Evolutionary conservation across 2,329 filamentous ascomycete genomes (phyloP).

Genomic region (Rhynchosporium graminicola): DNA sequence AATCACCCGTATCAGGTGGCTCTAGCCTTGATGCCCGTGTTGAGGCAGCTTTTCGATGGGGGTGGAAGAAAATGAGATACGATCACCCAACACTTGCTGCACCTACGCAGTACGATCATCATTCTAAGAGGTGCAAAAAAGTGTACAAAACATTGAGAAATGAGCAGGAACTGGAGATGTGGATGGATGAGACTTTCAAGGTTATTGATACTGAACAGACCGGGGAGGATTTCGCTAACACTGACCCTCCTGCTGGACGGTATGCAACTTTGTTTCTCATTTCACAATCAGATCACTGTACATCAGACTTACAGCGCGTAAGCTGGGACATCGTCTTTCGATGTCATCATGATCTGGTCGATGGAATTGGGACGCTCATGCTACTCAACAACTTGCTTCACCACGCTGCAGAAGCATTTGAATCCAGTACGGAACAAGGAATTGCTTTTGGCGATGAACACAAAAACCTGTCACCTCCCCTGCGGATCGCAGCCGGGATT

Average conservation of each 20-base stretch:
- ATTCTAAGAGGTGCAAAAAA: conserved; percentile 37
- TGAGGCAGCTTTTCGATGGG: conserved; percentile 40
- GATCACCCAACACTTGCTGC: conserved; percentile 43
- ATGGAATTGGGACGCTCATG: conserved; percentile 44
- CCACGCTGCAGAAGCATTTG: conserved; percentile 34
- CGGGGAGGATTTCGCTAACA: conserved; percentile 42
- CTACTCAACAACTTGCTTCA: conserved; percentile 41
- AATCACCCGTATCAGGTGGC: not conserved
- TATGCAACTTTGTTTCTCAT: conserved; percentile 42
- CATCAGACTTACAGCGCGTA: not conserved
- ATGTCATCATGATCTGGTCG: conserved; percentile 45
- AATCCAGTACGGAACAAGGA: conserved; percentile 18
- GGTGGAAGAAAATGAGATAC: conserved; percentile 42
- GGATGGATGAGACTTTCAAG: conserved; percentile 41
- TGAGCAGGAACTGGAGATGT: conserved; percentile 25
- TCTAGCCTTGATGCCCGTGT: conserved; percentile 22
- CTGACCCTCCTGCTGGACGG: conserved; percentile 41
- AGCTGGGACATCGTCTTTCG: conserved; percentile 37
- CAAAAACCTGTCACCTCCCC: conserved; percentile 17
- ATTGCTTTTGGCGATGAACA: conserved; percentile 26
- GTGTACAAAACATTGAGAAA: conserved; percentile 32
- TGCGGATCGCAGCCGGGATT: conserved; percentile 11
- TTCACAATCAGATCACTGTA: conserved; percentile 16
- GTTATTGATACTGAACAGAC: conserved; percentile 33
- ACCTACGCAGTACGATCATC: conserved; percentile 28